Evolutionary conservation across 2,329 filamentous ascomycete genomes (phyloP), one percentile per base, ranked within the genome.

Genomic region (Talaromyces piceae): DNA sequence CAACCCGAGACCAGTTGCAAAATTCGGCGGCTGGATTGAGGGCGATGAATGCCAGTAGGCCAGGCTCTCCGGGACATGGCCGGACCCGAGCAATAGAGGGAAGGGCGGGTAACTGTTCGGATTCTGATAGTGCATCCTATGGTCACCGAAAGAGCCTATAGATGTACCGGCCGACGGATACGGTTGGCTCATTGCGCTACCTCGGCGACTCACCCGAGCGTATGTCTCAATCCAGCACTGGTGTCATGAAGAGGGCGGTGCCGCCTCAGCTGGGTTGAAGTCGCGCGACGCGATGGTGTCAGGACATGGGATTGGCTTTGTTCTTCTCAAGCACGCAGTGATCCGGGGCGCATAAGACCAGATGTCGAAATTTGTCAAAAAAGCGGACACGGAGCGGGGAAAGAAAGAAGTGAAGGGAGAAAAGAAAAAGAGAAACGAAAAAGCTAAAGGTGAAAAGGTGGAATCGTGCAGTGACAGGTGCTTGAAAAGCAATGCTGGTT

Each of bases 1-100:
- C 37, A 65, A 55, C 54, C 39, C 45, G 46, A 47, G 18, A 50
- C 52, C 39, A 55, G 46, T 47, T 48, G 53, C 26, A 45, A 49
- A 18, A 13, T 16, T 27, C 22, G 16, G 13, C 43, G 41, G 43
- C 26, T 45, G 22, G 22, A 20, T 47, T 56, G 61, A 56, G 39
- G 39, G 13, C 7, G 39, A 25, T 8, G 39, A 16, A 43, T 73
- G 67, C 72, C 72, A 74, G 49, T 71, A 68, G 11, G 70, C 69
- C 28, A 73, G 65, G 44, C 67, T 67, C 48, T 73, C 68, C 7
- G 71, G 66, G 56, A 72, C 71, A 39, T 67, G 61, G 25, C 63
- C 63, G 11, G 62, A 61, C 8, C 63, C 67, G 30, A 70, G 61
- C 18, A 70, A 60, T 13, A 70, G 51, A 8, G 65, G 63, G 49